These are phyloP conservation scores for Penicillium coprophilum DNA, from an alignment of 495 filamentous ascomycete genomes.

Conservation along the genomic window DNA sequence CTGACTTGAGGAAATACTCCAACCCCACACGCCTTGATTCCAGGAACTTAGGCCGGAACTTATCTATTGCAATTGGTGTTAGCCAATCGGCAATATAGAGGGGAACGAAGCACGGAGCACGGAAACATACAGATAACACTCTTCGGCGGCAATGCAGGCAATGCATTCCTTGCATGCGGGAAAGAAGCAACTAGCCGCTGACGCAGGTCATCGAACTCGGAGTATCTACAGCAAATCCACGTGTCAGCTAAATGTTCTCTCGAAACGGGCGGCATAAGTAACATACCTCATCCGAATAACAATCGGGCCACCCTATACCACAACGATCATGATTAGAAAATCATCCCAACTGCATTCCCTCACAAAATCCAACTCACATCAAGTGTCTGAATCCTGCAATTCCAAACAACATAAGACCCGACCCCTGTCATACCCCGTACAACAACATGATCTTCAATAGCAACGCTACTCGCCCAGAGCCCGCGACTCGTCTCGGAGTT, in stretches of 20 bases:
- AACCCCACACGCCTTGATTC: slow-evolving; percentile 64
- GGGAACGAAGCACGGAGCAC: too few species aligned
- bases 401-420: slow-evolving; percentile 75
- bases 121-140: slow-evolving; percentile 61
- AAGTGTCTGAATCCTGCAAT: slow-evolving; percentile 66
- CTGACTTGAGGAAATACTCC: slow-evolving; percentile 71
- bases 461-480: slow-evolving; percentile 66
- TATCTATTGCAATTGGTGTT: slow-evolving; percentile 43
- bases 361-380: slow-evolving; percentile 49
- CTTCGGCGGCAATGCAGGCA: slow-evolving; percentile 68
- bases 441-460: slow-evolving; percentile 65
- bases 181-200: slow-evolving; percentile 60
- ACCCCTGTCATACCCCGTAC: slow-evolving; percentile 62
- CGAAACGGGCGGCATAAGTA: background rate
- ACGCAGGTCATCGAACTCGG: slow-evolving; percentile 68
- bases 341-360: slow-evolving; percentile 15
- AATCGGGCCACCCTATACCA: slow-evolving; percentile 56
- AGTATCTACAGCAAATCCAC: slow-evolving; percentile 52
- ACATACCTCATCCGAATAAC: slow-evolving; percentile 58
- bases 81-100: background rate
- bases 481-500: slow-evolving; percentile 58
- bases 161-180: slow-evolving; percentile 60
- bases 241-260: background rate
- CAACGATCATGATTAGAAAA: slow-evolving; percentile 19
- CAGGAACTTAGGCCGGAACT: slow-evolving; percentile 67